Conservation (phyloP, 2,329 filamentous ascomycete genomes). For the Trichoderma semiorbis region DNA sequence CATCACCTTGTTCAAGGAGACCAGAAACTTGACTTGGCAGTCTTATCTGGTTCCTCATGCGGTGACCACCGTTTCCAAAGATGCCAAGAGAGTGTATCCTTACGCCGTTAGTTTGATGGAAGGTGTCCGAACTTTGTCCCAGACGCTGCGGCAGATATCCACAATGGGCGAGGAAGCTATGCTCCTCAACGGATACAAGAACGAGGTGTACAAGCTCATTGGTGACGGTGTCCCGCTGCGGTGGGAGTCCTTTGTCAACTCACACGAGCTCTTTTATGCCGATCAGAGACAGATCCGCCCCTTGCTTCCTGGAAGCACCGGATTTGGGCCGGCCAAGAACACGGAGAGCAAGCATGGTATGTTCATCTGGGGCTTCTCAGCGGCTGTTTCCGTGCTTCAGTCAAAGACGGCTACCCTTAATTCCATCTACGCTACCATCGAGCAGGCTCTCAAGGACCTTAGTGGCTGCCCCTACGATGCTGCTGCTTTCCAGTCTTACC, state of each 20-base stretch:
- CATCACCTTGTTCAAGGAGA: constrained; percentile 98
- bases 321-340: constrained; percentile 48
- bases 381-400: constrained; percentile 82
- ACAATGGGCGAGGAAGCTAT: constrained; percentile 85
- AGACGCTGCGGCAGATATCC: constrained; percentile 79
- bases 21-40: constrained; percentile 91
- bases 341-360: constrained; percentile 91
- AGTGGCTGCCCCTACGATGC: constrained; percentile 80
- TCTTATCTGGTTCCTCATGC: constrained; percentile 92
- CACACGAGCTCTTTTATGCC: constrained; percentile 78
- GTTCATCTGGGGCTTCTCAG: constrained; percentile 91
- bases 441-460: constrained; percentile 79
- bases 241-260: constrained; percentile 98
- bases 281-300: constrained; percentile 45
- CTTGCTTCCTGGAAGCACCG: constrained; percentile 36
- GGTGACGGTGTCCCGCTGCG: constrained; percentile 83
- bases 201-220: constrained; percentile 81
- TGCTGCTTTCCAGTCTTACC: constrained; percentile 71
- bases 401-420: constrained; percentile 77
- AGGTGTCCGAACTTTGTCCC: constrained; percentile 88
- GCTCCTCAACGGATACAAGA: constrained; percentile 84
- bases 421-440: constrained; percentile 73
- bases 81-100: constrained; percentile 97
- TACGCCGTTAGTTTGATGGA: constrained; percentile 99
- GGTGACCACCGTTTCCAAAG: constrained; percentile 93